Conservation (phyloP, 768 basidiomycete genomes). For the Russula emetica region DNA sequence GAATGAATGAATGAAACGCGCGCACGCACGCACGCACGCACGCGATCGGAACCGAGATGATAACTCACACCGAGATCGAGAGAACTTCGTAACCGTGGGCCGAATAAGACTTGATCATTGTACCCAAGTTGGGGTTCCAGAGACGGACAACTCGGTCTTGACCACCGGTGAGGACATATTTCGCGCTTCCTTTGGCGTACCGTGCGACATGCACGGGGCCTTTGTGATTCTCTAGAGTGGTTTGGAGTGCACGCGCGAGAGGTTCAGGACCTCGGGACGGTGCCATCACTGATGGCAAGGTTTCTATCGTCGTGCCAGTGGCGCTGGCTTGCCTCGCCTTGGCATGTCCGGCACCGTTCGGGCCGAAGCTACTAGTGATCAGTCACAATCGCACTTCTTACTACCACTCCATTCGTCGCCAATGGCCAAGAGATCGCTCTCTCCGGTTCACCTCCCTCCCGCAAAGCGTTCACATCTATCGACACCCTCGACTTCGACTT, state of each 20-base stretch:
- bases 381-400: not conserved
- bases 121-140: conserved; percentile 83
- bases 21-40: too few species aligned
- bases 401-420: not conserved
- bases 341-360: not conserved
- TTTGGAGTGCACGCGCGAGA: conserved; percentile 58
- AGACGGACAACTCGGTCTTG: conserved; percentile 85
- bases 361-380: not conserved
- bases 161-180: conserved; percentile 90
- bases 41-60: conserved; percentile 18
- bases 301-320: too few species aligned
- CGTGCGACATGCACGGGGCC: conserved; percentile 89
- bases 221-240: conserved; percentile 61
- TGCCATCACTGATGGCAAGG: conserved; percentile 34
- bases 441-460: conserved; percentile 44
- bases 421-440: conserved; percentile 34
- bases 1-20: not conserved
- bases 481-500: not conserved
- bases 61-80: conserved; percentile 70
- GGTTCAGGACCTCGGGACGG: conserved; percentile 41
- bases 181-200: conserved; percentile 83
- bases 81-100: conserved; percentile 97
- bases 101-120: conserved; percentile 86
- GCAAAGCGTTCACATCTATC: conserved; percentile 44
- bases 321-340: not conserved